Base-by-base conservation (phyloP, 306 rosid species). In the Pueraria montana region DNA sequence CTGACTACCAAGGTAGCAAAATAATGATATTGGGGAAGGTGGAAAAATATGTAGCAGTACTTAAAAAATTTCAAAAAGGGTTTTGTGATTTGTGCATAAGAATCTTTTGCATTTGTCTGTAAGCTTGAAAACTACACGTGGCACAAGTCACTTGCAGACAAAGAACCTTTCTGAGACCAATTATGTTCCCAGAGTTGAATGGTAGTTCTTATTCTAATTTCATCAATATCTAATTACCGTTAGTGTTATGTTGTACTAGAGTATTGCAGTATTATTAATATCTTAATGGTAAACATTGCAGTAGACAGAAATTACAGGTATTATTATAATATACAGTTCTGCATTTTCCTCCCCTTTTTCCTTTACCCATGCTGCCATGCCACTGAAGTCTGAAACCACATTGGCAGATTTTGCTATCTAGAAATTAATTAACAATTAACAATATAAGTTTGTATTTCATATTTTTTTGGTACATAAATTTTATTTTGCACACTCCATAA, bases 1-100 rank as follows among this genome's bases (percentile, higher is more conserved):
- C 62, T 67, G 72, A 79, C 65, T 67, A 48, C 56, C 75, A 74
- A 79, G 72, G 83, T 75, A 74, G 70, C 84, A 83, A 74, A 79
- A 74, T 83, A 46, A 69, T 83, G 66, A 59, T 74, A 52, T 75
- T 27, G 49, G 9, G 78, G 80, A 56, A 46, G 83, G 27, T 75
- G 42, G n/a, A 36, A 77, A 85, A 43, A 76, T 27, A 17, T 38
- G 55, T 59, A 63, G 20, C 64, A 59, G 16, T 38, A 56, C 26
- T n/a, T 46, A 45, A 58, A 48, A 63, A 80, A 45, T 62, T 72
- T 72, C 46, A 36, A 14, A 66, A 69, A 36, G 59, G 10, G 32
- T 76, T 49, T 76, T 81, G 80, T 53, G 62, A 62, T 43, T 79
- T 73, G 80, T 71, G 77, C 76, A 53, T 62, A 66, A 85, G 83